Evolutionary conservation across 805 yeast species (phyloP), one percentile per base, ranked within the genome.

Genomic region (Pichia exigua): DNA sequence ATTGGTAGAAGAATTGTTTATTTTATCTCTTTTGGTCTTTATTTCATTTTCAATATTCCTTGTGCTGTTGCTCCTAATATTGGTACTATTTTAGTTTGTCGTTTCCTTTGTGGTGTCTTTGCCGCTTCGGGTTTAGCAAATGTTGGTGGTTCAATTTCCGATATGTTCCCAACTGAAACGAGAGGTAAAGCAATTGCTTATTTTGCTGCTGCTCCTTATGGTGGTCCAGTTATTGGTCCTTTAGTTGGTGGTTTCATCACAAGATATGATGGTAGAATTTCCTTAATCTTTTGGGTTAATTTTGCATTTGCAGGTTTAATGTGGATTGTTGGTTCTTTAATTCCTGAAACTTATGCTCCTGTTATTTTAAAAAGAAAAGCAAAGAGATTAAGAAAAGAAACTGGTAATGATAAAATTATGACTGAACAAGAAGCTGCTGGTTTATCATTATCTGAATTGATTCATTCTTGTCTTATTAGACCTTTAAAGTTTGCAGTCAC

Each of bases 331-430:
- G 75, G 82, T 43, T 65, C 81, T 15, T 59, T 75, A 18, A 78
- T 90, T 30, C 97, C 97, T n/a, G 97, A 90, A 70, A 90, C 97
- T 20, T 87, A 83, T 67, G 87, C 94, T 4, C 96, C 96, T 10
- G 88, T 82, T 10, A 82, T 89, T 50, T 71, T 87, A 54, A 83
- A 81, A 61, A 75, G 64, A 48, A 79, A 83, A 65, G 95, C 96
- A 22, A 69, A 67, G 52, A 75, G 69, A 61, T 62, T 87, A 56
- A 79, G 95, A 75, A 78, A 81, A 64, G 86, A 85, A 67, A 85
- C 95, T 13, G 95, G 95, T 46, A 84, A 89, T 64, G 74, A 75
- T 54, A 83, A 84, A 65, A 87, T 90, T 58, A 88, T 89, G 88
- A 87, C 97, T 22, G 95, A 87, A 69, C 95, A 87, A 65, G 97